Conservation (phyloP, 2,329 filamentous ascomycete genomes). For the Exophiala sideris region DNA sequence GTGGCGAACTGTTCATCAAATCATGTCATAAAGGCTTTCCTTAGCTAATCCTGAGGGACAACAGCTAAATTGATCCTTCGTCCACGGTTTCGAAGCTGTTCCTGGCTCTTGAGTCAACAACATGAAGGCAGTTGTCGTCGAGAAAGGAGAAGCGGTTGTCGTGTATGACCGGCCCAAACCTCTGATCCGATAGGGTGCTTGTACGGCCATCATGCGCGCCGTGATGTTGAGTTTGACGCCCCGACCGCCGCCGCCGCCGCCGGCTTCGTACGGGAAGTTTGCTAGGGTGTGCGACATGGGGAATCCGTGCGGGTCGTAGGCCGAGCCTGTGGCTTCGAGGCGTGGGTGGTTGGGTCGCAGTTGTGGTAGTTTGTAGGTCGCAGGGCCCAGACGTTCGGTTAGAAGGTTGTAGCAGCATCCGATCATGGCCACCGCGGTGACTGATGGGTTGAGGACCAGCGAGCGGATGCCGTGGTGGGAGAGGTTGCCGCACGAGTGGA, state of each 20-base stretch:
- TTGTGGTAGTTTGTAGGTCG: constrained; percentile 80
- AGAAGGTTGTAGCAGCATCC: constrained; percentile 98
- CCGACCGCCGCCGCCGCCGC: constrained; percentile 33
- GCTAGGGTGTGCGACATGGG: constrained; percentile 70
- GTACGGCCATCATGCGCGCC: constrained; percentile 95
- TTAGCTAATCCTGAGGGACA: not conserved
- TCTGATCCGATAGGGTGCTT: constrained; percentile 65
- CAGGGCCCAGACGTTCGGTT: constrained; percentile 82
- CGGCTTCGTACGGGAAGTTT: constrained; percentile 52
- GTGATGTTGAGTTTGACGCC: constrained; percentile 91
- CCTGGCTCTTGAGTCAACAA: not conserved
- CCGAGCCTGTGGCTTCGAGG: constrained; percentile 63
- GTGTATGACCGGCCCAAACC: not conserved
- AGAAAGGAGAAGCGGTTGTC: not conserved
- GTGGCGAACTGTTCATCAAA: not conserved
- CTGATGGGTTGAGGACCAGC: constrained; percentile 75
- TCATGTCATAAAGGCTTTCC: not conserved
- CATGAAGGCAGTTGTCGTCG: not conserved
- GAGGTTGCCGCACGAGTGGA: constrained; percentile 97
- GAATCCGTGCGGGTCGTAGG: constrained; percentile 86
- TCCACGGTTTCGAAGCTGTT: not conserved
- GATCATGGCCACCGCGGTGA: constrained; percentile 89
- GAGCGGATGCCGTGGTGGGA: constrained; percentile 90
- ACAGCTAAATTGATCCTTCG: not conserved
- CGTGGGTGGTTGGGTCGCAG: constrained; percentile 72